Percentiles rank a stretch among this genome's conserved stretches.
phyloP scores from a whole-genome alignment of 805 yeast genomes.

The Starmerella stigmatis region DNA sequence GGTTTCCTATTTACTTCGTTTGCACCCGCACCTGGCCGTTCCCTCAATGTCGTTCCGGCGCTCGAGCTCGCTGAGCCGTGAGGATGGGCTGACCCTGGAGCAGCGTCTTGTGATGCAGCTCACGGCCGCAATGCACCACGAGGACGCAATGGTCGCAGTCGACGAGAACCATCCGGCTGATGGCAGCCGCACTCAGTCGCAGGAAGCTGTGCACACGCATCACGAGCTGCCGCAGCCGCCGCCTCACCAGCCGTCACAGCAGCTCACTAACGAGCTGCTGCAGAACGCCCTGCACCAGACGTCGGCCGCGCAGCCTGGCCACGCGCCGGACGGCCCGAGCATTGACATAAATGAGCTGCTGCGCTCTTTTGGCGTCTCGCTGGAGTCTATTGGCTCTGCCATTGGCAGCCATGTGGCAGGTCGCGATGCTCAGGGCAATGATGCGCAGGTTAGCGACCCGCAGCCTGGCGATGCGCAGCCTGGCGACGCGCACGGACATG shows the following conservation, averaged over 20 bases:
- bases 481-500: too few relatives aligned
- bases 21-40: background rate
- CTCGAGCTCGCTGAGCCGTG: conserved; percentile 7
- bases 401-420: background rate
- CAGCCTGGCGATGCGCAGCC: too few relatives aligned
- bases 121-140: conserved; percentile 21
- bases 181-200: too few relatives aligned
- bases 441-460: too few relatives aligned
- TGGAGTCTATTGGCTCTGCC: background rate
- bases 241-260: background rate
- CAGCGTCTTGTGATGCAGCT: conserved; percentile 23
- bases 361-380: conserved; percentile 1
- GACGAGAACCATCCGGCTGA: background rate
- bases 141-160: conserved; percentile 7
- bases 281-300: too few relatives aligned
- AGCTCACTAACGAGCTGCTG: too few relatives aligned
- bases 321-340: background rate
- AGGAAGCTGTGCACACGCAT: too few relatives aligned
- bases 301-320: background rate
- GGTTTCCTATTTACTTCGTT: background rate
- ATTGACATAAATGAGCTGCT: conserved; percentile 5
- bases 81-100: conserved; percentile 19
- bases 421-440: background rate
- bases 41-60: conserved; percentile 1
- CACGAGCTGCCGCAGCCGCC: too few relatives aligned